Conservation (phyloP, 2,329 filamentous ascomycete genomes). For the Hymenoscyphus linearis region DNA sequence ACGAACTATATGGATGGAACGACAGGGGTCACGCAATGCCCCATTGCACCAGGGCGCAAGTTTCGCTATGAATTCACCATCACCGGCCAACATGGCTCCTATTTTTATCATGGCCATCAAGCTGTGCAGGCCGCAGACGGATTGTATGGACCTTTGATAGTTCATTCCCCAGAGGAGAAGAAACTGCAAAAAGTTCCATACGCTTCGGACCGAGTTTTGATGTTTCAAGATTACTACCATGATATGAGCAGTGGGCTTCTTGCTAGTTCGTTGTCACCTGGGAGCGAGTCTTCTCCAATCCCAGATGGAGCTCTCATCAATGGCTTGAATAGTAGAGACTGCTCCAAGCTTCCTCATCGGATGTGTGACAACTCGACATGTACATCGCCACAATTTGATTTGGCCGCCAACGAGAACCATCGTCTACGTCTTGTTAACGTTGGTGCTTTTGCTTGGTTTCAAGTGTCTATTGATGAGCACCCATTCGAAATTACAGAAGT, state of each 20-base stretch:
- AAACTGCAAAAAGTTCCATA: slow-evolving; percentile 47
- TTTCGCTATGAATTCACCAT: slow-evolving; percentile 67
- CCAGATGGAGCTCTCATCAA: slow-evolving; percentile 44
- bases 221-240: slow-evolving; percentile 72
- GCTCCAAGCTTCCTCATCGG: slow-evolving; percentile 33
- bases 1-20: slow-evolving; percentile 72
- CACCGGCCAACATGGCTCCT: slow-evolving; percentile 43
- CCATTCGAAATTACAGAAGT: slow-evolving; percentile 61
- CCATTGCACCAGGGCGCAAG: slow-evolving; percentile 55
- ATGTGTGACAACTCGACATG: slow-evolving; percentile 40
- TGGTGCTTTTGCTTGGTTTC: slow-evolving; percentile 66
- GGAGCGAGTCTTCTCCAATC: slow-evolving; percentile 38
- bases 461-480: slow-evolving; percentile 66
- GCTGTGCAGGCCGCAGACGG: slow-evolving; percentile 63
- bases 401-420: slow-evolving; percentile 53
- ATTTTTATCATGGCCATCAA: slow-evolving; percentile 63
- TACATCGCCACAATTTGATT: slow-evolving; percentile 38
- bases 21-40: slow-evolving; percentile 55
- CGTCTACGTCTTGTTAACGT: slow-evolving; percentile 65
- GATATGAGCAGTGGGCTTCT: slow-evolving; percentile 43
- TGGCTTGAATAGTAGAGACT: slow-evolving; percentile 38
- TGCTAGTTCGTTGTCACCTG: slow-evolving; percentile 36
- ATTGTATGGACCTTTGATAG: slow-evolving; percentile 58
- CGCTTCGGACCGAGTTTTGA: slow-evolving; percentile 55
- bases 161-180: slow-evolving; percentile 54